Conservation (phyloP, 2,329 filamentous ascomycete genomes). For the Botrytis deweyae region DNA sequence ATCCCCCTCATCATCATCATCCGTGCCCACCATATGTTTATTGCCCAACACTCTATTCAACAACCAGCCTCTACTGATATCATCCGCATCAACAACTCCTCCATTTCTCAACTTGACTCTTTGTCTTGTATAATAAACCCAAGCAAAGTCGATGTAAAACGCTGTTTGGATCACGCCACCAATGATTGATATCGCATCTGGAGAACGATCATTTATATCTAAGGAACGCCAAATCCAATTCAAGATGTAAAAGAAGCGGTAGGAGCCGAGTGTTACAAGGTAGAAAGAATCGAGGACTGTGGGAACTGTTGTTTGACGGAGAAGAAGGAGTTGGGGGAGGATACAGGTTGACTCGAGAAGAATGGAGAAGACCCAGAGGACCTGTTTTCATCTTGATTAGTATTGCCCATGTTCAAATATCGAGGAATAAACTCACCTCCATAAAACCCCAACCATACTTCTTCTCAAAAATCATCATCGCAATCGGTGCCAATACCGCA, state of each 20-base stretch:
- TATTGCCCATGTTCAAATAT: neutral
- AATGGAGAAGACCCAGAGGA: conserved; percentile 84
- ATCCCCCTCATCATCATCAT: conserved; percentile 34
- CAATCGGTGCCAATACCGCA: conserved; percentile 67
- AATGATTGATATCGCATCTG: conserved; percentile 72
- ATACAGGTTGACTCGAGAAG: conserved; percentile 90
- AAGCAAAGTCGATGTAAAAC: conserved; percentile 90
- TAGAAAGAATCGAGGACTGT: conserved; percentile 98
- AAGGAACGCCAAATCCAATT: conserved; percentile 80
- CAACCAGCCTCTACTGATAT: conserved; percentile 81
- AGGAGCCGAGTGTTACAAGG: conserved; percentile 80
- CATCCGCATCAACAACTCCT: conserved; percentile 85
- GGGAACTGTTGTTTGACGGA: conserved; percentile 91
- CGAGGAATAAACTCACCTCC: conserved; percentile 44
- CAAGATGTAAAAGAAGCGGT: conserved; percentile 83
- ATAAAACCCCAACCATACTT: conserved; percentile 49
- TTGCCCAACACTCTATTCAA: conserved; percentile 74
- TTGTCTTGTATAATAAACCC: conserved; percentile 94
- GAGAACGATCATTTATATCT: conserved; percentile 58
- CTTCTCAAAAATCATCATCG: conserved; percentile 65
- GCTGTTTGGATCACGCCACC: conserved; percentile 89
- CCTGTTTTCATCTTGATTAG: conserved; percentile 47
- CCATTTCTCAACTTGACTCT: conserved; percentile 89
- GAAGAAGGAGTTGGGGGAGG: conserved; percentile 84
- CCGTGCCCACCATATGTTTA: conserved; percentile 53